These are phyloP conservation scores for Kluyveromyces lactis DNA, from an alignment of 805 yeast genomes.

Conservation along the genomic window DNA sequence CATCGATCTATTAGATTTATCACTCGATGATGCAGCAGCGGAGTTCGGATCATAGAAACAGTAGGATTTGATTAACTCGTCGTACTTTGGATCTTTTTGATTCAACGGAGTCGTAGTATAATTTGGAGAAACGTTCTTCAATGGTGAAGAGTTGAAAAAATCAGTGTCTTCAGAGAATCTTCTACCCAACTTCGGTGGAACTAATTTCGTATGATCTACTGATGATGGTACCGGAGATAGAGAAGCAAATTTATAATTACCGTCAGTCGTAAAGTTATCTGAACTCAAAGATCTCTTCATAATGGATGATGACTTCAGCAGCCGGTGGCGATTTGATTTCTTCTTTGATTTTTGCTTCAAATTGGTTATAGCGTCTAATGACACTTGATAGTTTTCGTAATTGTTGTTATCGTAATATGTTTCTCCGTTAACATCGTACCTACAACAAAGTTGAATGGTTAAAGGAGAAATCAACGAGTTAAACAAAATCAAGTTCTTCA, in stretches of 20 bases:
- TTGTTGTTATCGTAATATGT: conserved; percentile 30
- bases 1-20: background rate
- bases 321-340: conserved; percentile 2
- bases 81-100: conserved; percentile 12
- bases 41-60: conserved; percentile 17
- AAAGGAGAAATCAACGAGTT: conserved; percentile 11
- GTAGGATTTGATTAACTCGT: conserved; percentile 20
- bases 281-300: conserved; percentile 3
- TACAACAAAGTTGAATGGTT: conserved; percentile 25
- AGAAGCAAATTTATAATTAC: background rate
- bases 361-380: conserved; percentile 12
- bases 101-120: conserved; percentile 2
- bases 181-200: conserved; percentile 13
- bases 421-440: conserved; percentile 27
- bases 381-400: conserved; percentile 25
- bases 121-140: conserved; percentile 21
- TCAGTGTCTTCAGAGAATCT: conserved; percentile 28
- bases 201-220: background rate
- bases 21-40: background rate
- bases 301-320: background rate
- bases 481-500: conserved; percentile 16
- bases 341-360: background rate
- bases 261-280: background rate
- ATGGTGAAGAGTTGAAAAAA: conserved; percentile 27
- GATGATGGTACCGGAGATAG: conserved; percentile 1